These are phyloP conservation scores for Flaveria bidentis DNA, from an alignment of 129 eudicot genomes.

Conservation along the genomic window DNA sequence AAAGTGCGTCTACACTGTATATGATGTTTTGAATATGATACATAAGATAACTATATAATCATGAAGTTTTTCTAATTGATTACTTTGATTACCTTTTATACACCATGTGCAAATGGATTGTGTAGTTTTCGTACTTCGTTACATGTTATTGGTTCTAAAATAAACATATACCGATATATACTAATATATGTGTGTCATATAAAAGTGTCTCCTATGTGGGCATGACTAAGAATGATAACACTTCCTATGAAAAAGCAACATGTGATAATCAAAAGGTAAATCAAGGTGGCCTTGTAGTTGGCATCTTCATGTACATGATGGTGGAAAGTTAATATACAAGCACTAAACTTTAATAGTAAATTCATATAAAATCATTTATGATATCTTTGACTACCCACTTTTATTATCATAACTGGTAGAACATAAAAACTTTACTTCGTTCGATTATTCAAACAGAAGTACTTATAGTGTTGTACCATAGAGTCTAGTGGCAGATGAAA, in stretches of 20 bases:
- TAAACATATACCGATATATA: no score
- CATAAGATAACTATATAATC: no score
- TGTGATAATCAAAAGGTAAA: constrained; percentile 17
- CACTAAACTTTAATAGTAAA: not conserved
- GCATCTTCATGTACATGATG: constrained; percentile 21
- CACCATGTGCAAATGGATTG: no score
- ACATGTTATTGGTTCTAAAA: no score
- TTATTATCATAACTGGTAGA: not conserved
- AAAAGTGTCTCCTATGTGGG: not conserved
- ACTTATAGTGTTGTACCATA: not conserved
- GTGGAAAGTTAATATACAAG: constrained; percentile 15
- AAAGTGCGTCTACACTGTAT: no score
- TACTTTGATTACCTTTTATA: no score
- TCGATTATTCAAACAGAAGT: not conserved
- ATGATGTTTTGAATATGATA: no score
- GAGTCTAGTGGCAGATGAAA: not conserved
- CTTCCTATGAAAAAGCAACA: constrained; percentile 8
- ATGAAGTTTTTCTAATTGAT: no score
- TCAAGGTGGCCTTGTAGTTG: constrained; percentile 2
- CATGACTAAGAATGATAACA: constrained; percentile 11
- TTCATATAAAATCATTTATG: constrained; percentile 4
- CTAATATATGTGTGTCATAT: no score
- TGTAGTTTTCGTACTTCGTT: no score
- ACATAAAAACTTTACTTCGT: not conserved
- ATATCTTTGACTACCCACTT: constrained; percentile 10